A percentile compares a stretch with the other conserved stretches of the same genome.
Evolutionary conservation across 768 basidiomycete genomes (phyloP).

Genomic region (Holtermanniella nyarrowii): DNA sequence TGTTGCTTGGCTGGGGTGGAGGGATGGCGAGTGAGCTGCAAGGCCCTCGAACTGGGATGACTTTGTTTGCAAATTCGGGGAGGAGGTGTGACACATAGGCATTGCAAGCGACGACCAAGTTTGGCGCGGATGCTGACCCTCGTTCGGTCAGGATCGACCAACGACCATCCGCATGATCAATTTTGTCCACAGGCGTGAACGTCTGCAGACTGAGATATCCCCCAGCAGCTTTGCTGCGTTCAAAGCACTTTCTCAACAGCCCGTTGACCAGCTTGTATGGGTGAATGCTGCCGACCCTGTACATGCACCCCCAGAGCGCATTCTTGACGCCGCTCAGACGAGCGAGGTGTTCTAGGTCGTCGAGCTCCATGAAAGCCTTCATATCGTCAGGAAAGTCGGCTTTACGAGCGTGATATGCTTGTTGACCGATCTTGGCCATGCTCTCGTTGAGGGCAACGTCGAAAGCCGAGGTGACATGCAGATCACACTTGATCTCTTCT

Average conservation of each 20-base stretch:
- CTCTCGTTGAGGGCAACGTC: neutral
- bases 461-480: neutral
- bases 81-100: conserved; percentile 68
- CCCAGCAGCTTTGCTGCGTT: too few relatives aligned
- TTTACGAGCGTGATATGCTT: neutral
- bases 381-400: conserved; percentile 8
- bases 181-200: conserved; percentile 23
- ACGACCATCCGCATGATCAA: conserved; percentile 16
- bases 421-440: neutral
- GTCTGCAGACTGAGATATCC: neutral
- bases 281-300: conserved; percentile 4
- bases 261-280: conserved; percentile 8
- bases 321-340: conserved; percentile 4
- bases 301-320: conserved; percentile 6
- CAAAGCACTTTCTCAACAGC: neutral
- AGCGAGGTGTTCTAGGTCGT: conserved; percentile 2
- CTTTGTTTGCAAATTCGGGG: conserved; percentile 47
- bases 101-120: conserved; percentile 79
- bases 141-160: conserved; percentile 58
- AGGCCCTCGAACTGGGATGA: neutral
- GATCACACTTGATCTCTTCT: neutral
- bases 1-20: neutral
- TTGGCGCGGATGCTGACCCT: conserved; percentile 53
- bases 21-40: neutral
- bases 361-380: conserved; percentile 2